phyloP scores from a whole-genome alignment of 768 basidiomycete genomes.

The Mrakia frigida region DNA sequence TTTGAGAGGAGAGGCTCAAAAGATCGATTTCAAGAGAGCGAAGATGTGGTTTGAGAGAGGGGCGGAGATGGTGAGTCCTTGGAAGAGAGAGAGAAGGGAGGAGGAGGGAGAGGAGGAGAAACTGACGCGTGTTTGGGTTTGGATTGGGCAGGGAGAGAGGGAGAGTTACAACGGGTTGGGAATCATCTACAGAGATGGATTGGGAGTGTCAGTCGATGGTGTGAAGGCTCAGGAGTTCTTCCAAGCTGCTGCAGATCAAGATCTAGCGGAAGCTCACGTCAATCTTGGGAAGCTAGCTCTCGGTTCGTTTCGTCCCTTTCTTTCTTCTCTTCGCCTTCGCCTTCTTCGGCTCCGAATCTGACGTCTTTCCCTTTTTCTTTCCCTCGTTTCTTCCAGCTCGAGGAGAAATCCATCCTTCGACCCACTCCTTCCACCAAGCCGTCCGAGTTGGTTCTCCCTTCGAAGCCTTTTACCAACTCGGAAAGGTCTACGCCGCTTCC shows the following conservation, averaged over 20 bases:
- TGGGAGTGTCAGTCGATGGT: constrained; percentile 62
- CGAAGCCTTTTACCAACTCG: constrained; percentile 91
- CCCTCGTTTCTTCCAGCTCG: constrained; percentile 50
- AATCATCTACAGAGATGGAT: constrained; percentile 84
- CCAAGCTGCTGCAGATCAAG: constrained; percentile 70
- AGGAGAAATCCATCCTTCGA: constrained; percentile 63
- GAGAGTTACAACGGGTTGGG: constrained; percentile 88
- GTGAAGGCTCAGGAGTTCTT: constrained; percentile 65
- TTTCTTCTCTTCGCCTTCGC: background rate
- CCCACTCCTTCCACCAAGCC: constrained; percentile 73
- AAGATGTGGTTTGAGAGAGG: constrained; percentile 95
- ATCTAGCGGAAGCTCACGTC: constrained; percentile 86
- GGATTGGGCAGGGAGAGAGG: constrained; percentile 65
- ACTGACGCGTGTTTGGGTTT: background rate
- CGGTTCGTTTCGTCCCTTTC: constrained; percentile 35
- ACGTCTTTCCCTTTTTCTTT: background rate
- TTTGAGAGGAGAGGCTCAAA: constrained; percentile 81
- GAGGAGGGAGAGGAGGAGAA: background rate
- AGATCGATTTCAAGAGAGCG: constrained; percentile 62
- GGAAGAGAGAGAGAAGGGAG: background rate
- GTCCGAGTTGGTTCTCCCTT: constrained; percentile 83
- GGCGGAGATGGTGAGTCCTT: constrained; percentile 33
- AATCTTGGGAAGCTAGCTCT: constrained; percentile 68
- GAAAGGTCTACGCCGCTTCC: constrained; percentile 65
- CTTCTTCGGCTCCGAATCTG: background rate